A percentile compares a stretch with the other conserved stretches of the same genome.
Conservation (phyloP, 2,329 filamentous ascomycete species). For the Talaromyces marneffei region DNA sequence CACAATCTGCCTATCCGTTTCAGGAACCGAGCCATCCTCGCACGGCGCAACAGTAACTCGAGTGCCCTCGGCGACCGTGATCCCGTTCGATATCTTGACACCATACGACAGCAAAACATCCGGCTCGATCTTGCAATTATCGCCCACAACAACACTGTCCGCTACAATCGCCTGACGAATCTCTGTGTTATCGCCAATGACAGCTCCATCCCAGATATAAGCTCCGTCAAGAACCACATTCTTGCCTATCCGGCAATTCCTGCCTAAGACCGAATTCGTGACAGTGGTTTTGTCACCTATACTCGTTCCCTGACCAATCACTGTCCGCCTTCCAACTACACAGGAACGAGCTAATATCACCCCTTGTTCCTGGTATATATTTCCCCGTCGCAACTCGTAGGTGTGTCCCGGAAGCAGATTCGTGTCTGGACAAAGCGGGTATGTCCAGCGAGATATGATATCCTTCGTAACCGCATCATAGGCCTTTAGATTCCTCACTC, state of each 20-base stretch:
- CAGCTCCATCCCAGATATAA: constrained; percentile 81
- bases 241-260: constrained; percentile 77
- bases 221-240: constrained; percentile 73
- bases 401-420: constrained; percentile 74
- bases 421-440: constrained; percentile 81
- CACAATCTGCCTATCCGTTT: constrained; percentile 50
- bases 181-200: constrained; percentile 67
- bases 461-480: constrained; percentile 88
- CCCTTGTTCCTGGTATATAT: constrained; percentile 71
- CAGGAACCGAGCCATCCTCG: constrained; percentile 38
- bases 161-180: constrained; percentile 72
- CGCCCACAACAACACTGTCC: constrained; percentile 64
- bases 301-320: constrained; percentile 70
- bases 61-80: constrained; percentile 37
- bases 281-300: constrained; percentile 68
- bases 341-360: constrained; percentile 70
- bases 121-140: constrained; percentile 60
- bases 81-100: constrained; percentile 62
- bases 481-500: constrained; percentile 77
- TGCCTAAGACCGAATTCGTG: constrained; percentile 72
- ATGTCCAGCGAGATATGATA: constrained; percentile 79
- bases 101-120: constrained; percentile 77
- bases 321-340: constrained; percentile 60
- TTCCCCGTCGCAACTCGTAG: constrained; percentile 64
- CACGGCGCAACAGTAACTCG: constrained; percentile 43